phyloP scores from a whole-genome alignment of 345 rosid genomes.

The Acer negundo region DNA sequence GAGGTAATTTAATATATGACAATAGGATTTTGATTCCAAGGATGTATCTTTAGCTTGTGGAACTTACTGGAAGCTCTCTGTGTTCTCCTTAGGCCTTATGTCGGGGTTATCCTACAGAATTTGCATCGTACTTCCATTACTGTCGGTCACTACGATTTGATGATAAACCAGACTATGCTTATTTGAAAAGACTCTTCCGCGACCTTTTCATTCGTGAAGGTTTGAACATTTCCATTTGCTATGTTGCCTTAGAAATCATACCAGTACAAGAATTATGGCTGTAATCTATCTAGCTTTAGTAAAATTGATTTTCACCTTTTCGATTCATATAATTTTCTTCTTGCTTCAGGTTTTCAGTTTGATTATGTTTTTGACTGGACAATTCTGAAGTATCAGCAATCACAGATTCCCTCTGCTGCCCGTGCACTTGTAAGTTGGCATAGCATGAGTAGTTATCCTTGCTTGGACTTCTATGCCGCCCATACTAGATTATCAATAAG shows the following conservation, averaged over 20 bases:
- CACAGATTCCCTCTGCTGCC: conserved; percentile 57
- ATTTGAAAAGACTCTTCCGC: conserved; percentile 84
- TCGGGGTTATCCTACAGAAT: conserved; percentile 88
- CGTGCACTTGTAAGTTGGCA: conserved; percentile 55
- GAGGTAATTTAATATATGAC: conserved; percentile 51
- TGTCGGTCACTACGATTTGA: conserved; percentile 87
- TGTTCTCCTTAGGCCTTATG: conserved; percentile 59
- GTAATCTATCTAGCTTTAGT: not conserved
- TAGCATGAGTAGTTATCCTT: conserved; percentile 8
- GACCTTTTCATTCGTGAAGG: conserved; percentile 96
- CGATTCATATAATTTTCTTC: conserved; percentile 4
- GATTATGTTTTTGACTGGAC: conserved; percentile 96
- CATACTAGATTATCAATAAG: not conserved
- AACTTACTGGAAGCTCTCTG: conserved; percentile 22
- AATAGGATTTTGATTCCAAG: conserved; percentile 10
- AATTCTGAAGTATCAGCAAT: conserved; percentile 85
- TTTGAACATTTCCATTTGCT: conserved; percentile 29
- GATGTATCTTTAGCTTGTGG: not conserved
- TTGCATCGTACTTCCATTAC: conserved; percentile 88
- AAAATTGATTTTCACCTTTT: conserved; percentile 21
- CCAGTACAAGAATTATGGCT: not conserved
- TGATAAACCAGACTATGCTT: conserved; percentile 89
- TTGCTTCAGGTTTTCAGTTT: conserved; percentile 73
- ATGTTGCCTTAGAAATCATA: not conserved
- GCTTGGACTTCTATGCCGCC: not conserved